Base-by-base conservation (phyloP, 2,329 filamentous ascomycete species). In the Colletotrichum orbiculare region DNA sequence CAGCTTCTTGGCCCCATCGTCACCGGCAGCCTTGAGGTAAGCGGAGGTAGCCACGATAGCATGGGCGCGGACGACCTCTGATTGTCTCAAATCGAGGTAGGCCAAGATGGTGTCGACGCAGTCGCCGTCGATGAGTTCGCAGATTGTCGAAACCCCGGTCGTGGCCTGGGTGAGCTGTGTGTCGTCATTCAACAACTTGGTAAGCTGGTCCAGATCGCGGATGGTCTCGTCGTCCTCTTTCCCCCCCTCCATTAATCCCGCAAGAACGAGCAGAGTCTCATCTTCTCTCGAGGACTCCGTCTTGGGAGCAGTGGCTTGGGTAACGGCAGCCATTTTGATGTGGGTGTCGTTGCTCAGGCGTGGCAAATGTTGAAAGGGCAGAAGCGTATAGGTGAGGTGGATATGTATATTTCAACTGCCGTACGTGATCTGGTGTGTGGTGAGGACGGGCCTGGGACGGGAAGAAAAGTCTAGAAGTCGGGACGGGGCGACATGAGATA, bases 221-320 rank as follows among this genome's bases (percentile, higher is more conserved):
- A 86, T 89, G 11, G 87, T 91, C 69, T 92, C 89, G 61, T 89
- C 87, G 73, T 92, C 92, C 71, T 97, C 93, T 71, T 94, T 88
- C 57, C 93, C 94, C 48, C 93, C 93, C 75, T 96, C 93, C 89
- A 97, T 96, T 71, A 97, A 82, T 72, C 92, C 91, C 33, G 94
- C 94, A 69, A 97, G 88, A 70, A 95, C 89, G 62, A 97, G 87
- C 72, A 91, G 87, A 60, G 91, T 90, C 72, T 90, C 82, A 73
- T 92, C 89, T 70, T 85, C 79, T 79, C 86, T 53, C 71, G 76
- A 77, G 42, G 73, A 64, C 54, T 68, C 64, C 60, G 69, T 53
- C 41, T 68, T 73, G 42, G 74, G 71, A 47, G 73, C 72, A 41
- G 68, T 70, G 42, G 74, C 70, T 53, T 77, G 75, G 56, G 72